Conservation (phyloP, 2,329 filamentous ascomycete genomes). For the Neonectria ditissima region DNA sequence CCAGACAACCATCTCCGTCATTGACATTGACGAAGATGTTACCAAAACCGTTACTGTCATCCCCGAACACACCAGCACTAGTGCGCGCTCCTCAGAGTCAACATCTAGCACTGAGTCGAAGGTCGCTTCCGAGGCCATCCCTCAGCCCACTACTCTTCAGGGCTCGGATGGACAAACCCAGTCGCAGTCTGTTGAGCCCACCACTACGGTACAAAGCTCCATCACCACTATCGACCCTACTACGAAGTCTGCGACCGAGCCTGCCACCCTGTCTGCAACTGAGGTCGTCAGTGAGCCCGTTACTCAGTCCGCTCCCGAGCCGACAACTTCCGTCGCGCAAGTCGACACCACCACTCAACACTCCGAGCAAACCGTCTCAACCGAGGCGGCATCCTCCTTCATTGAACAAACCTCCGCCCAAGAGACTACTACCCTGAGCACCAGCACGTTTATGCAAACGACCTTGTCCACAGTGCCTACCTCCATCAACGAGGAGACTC, state of each 20-base stretch:
- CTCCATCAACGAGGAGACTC: constrained; percentile 1
- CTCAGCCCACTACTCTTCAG: constrained; percentile 6
- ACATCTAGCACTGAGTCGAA: constrained; percentile 12
- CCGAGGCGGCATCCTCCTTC: neutral
- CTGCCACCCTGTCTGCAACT: neutral
- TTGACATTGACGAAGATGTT: constrained; percentile 43
- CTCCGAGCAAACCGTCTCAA: neutral
- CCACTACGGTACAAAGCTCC: neutral
- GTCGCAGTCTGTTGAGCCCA: neutral
- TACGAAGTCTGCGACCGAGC: neutral
- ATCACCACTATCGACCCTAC: neutral
- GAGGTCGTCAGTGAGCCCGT: neutral
- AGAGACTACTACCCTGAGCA: neutral
- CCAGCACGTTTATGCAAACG: neutral
- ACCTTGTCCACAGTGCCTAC: neutral
- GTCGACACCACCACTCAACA: neutral
- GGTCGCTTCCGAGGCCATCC: neutral
- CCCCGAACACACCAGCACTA: constrained; percentile 28
- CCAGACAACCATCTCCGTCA: constrained; percentile 49
- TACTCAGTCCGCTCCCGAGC: neutral
- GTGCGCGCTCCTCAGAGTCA: constrained; percentile 7
- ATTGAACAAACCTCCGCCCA: neutral
- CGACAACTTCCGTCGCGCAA: neutral
- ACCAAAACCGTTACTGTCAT: constrained; percentile 46
- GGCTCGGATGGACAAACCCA: neutral